Base-by-base conservation (phyloP, 306 rosid genomes). In the Gastrolobium villosum region DNA sequence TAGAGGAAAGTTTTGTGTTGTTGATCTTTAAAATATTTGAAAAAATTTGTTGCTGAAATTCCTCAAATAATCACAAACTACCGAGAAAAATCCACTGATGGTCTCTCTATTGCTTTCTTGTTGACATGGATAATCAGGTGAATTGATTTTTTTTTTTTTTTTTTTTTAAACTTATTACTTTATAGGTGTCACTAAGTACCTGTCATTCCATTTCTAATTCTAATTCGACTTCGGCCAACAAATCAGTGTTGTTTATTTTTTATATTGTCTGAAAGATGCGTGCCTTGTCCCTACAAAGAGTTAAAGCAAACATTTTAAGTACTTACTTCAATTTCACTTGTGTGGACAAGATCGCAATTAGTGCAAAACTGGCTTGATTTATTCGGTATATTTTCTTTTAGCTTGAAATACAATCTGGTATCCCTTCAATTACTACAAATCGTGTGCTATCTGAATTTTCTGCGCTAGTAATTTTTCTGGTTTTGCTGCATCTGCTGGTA, bases 51-150 rank as follows among this genome's bases (percentile, higher is more conserved):
- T 10, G 90, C 92, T 56, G 95, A 90, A 86, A 75, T 90, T 36
- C 95, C 95, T 40, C 95, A 88, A 71, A 60, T 90, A 70, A 61
- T 90, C 71, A 88, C 91, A 5, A 90, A 88, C 76, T 88, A 73
- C 83, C 68, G 43, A 56, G 76, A 81, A 31, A 86, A 88, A 68
- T 90, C 90, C 3, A 41, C 87, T 0, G 83, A 88, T 36, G 90
- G 92, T 60, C 86, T 90, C 13, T 88, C 95, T 48, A 3, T 82
- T 31, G 54, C 85, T 77, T 88, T 90, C 86, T 88, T 90, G 86
- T 49, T 70, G 14, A 85, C 95, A 76, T 90, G 95, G 95, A 40
- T 88, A 3, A 0, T 90, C 26, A 91, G 95, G 95, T 90, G 81
- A 39, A 65, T 30, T 5, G 13, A 26, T 13, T 20, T 34, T 55